Percentiles rank a stretch among this genome's conserved stretches.
These are phyloP conservation scores for Parachaetomium inaequale DNA, from an alignment of 495 filamentous ascomycete species.

Conservation along the genomic window DNA sequence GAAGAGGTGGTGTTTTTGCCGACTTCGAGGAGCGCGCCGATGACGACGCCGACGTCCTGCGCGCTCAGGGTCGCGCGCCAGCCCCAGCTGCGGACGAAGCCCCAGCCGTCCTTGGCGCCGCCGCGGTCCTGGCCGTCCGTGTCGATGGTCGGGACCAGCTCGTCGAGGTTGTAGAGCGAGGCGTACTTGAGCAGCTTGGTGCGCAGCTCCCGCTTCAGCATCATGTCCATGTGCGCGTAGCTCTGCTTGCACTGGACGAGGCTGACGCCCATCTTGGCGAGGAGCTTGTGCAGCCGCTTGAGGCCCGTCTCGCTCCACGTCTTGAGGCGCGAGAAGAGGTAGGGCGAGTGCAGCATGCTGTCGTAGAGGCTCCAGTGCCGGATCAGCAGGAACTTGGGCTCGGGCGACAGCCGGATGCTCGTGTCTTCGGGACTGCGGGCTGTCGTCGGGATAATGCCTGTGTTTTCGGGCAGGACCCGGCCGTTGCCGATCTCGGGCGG, in stretches of 20 bases:
- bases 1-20: constrained; percentile 51
- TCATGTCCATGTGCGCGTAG: constrained; percentile 98
- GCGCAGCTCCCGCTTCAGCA: constrained; percentile 85
- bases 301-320: constrained; percentile 89
- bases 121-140: constrained; percentile 54
- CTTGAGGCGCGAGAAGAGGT: constrained; percentile 85
- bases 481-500: constrained; percentile 63
- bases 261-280: constrained; percentile 97
- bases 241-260: constrained; percentile 89
- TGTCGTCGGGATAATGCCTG: constrained; percentile 79
- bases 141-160: constrained; percentile 70
- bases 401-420: constrained; percentile 86
- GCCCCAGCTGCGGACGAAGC: constrained; percentile 95
- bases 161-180: constrained; percentile 85
- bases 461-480: constrained; percentile 52
- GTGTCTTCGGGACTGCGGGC: constrained; percentile 86
- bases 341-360: constrained; percentile 96
- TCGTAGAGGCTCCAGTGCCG: constrained; percentile 97
- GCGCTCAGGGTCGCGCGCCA: constrained; percentile 94
- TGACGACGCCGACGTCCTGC: constrained; percentile 83
- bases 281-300: constrained; percentile 88
- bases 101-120: constrained; percentile 80
- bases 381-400: constrained; percentile 90
- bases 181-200: constrained; percentile 83
- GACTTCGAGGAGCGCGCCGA: constrained; percentile 89